Conservation (phyloP, 1,139 yeast species). For the Blastobotrys elegans region DNA sequence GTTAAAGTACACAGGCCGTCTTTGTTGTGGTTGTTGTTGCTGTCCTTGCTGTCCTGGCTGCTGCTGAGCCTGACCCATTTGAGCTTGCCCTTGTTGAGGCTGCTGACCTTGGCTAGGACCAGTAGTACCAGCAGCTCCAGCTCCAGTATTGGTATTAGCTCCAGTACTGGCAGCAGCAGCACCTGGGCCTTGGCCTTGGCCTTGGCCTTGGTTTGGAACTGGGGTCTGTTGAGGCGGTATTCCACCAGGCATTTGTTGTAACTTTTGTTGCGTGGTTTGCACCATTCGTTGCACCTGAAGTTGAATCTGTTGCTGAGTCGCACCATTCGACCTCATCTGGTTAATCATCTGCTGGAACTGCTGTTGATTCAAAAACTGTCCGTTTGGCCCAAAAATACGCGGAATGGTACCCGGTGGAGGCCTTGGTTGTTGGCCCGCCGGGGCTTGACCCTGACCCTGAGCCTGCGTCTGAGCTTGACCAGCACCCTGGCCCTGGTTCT, state of each 20-base stretch:
- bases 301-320: constrained; percentile 9
- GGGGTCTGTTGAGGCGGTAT: background rate
- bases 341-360: constrained; percentile 8
- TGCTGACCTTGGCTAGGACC: background rate
- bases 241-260: constrained; percentile 5
- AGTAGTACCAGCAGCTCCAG: background rate
- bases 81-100: background rate
- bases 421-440: background rate
- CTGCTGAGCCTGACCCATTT: background rate
- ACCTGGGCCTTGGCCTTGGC: background rate
- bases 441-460: background rate
- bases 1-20: background rate
- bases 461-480: constrained; percentile 1
- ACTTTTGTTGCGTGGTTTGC: background rate
- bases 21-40: constrained; percentile 8
- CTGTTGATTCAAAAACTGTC: background rate
- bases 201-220: constrained; percentile 1
- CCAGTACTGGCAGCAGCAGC: constrained; percentile 8
- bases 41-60: background rate
- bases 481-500: constrained; percentile 6
- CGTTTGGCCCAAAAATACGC: background rate
- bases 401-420: background rate
- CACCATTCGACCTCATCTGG: constrained; percentile 5
- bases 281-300: background rate
- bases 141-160: background rate